phyloP scores from a whole-genome alignment of 352 stramenopile species.

The Phytophthora ramorum region DNA sequence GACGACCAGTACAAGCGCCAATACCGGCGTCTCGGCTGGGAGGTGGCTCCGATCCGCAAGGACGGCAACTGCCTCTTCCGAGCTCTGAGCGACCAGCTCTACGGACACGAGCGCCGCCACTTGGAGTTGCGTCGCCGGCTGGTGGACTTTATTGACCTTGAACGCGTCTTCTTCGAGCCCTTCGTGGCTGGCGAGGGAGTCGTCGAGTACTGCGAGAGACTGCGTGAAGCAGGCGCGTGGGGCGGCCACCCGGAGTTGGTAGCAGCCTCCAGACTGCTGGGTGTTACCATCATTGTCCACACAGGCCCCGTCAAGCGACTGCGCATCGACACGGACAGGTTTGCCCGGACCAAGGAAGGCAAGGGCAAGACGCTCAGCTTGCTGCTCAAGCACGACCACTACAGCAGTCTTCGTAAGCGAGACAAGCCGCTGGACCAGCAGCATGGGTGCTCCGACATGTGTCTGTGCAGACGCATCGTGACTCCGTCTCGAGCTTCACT shows the following conservation, averaged over 20 bases:
- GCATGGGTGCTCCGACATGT: conserved; percentile 39
- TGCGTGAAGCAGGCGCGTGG: conserved; percentile 62
- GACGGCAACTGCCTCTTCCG: conserved; percentile 73
- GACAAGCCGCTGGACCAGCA: conserved; percentile 28
- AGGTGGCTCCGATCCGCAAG: conserved; percentile 42
- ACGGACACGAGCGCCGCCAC: conserved; percentile 51
- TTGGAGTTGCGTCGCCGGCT: conserved; percentile 54
- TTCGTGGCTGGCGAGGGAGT: conserved; percentile 48
- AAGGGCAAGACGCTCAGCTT: conserved; percentile 48
- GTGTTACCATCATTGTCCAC: conserved; percentile 68
- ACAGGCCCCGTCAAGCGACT: conserved; percentile 58
- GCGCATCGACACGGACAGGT: conserved; percentile 52
- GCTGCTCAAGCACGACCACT: conserved; percentile 59
- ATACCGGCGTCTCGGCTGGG: conserved; percentile 49
- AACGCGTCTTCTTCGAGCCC: conserved; percentile 49
- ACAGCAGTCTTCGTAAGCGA: conserved; percentile 52
- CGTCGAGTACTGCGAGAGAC: conserved; percentile 55
- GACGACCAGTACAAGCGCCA: conserved; percentile 57
- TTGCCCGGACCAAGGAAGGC: conserved; percentile 34
- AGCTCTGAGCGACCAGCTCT: conserved; percentile 69
- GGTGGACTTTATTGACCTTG: conserved; percentile 61
- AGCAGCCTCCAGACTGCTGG: conserved; percentile 60
- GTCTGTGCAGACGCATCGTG: conserved; percentile 38
- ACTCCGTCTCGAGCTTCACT: conserved; percentile 35
- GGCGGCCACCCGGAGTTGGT: conserved; percentile 71